Conservation (phyloP, 176 grass and related monocot species). For the Puccinellia tenuiflora region DNA sequence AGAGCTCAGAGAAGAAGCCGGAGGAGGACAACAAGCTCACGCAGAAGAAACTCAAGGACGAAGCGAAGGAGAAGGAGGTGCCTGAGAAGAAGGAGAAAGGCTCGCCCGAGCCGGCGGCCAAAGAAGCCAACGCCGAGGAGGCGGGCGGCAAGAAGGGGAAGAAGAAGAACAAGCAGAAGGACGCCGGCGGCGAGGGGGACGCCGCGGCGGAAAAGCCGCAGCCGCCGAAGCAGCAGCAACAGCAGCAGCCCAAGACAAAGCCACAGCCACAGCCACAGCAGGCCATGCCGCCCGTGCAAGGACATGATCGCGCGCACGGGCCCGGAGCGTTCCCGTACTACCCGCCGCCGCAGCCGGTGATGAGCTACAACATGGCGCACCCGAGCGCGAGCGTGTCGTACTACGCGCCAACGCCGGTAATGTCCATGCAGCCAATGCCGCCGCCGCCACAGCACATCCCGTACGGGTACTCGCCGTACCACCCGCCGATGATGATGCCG, state of each 20-base stretch:
- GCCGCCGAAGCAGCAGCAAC: neutral
- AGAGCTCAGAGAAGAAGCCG: constrained; percentile 19
- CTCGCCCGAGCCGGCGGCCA: neutral
- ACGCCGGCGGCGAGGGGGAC: neutral
- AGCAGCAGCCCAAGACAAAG: too few relatives aligned
- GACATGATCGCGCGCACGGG: constrained; percentile 7
- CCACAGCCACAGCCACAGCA: neutral
- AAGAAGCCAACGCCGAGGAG: constrained; percentile 24
- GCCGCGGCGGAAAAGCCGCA: neutral
- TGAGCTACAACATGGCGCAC: constrained; percentile 67
- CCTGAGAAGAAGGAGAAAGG: constrained; percentile 22
- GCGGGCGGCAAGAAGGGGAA: constrained; percentile 42
- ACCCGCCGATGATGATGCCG: constrained; percentile 11
- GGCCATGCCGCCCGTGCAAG: neutral
- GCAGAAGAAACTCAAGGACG: constrained; percentile 16
- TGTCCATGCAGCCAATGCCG: constrained; percentile 14
- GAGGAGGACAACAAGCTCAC: constrained; percentile 16
- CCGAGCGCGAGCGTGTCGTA: constrained; percentile 66
- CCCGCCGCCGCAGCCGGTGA: constrained; percentile 47
- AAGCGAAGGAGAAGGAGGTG: constrained; percentile 4
- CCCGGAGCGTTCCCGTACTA: constrained; percentile 29
- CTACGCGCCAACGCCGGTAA: constrained; percentile 47
- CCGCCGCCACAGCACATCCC: constrained; percentile 6
- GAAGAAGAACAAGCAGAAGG: constrained; percentile 46
- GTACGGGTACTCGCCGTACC: constrained; percentile 30